Evolutionary conservation across 352 stramenopile genomes (phyloP).

Genomic region (Phytopythium helicoides): DNA sequence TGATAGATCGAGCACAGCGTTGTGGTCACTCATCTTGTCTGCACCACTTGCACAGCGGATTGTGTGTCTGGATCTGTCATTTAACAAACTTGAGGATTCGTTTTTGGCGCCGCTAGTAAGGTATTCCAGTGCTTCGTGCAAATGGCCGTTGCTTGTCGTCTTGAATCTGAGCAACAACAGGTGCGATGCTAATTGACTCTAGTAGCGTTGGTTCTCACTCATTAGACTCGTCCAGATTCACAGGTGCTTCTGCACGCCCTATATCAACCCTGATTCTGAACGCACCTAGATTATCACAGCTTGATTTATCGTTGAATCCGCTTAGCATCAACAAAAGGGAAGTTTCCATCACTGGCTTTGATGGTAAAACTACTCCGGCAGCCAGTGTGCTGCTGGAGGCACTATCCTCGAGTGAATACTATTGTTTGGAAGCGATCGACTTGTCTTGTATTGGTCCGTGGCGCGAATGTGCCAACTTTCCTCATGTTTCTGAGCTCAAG

Average conservation of each 20-base stretch:
- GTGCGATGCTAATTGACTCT: conserved; percentile 13
- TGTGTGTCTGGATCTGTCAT: conserved; percentile 44
- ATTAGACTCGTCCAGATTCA: conserved; percentile 29
- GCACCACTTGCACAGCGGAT: conserved; percentile 5
- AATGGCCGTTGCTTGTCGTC: conserved; percentile 23
- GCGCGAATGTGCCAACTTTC: neutral
- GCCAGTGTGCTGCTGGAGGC: conserved; percentile 9
- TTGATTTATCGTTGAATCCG: conserved; percentile 60
- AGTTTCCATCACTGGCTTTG: too few species aligned
- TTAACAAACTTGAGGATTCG: conserved; percentile 39
- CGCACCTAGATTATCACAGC: conserved; percentile 22
- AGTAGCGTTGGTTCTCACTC: neutral
- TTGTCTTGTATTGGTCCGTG: conserved; percentile 41
- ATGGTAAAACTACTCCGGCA: too few species aligned
- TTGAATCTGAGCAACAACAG: conserved; percentile 53
- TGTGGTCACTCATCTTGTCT: neutral
- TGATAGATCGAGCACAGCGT: too few species aligned
- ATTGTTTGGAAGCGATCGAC: conserved; percentile 24
- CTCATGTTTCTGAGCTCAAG: neutral
- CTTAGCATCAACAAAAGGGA: too few species aligned
- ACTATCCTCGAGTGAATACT: conserved; percentile 2
- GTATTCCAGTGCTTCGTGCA: neutral
- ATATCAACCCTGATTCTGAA: conserved; percentile 24
- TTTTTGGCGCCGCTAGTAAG: conserved; percentile 25
- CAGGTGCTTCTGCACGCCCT: conserved; percentile 11